Evolutionary conservation across 1,284 basidiomycete genomes (phyloP), one percentile per base, ranked within the genome.

Genomic region (Pseudozyma hubeiensis): DNA sequence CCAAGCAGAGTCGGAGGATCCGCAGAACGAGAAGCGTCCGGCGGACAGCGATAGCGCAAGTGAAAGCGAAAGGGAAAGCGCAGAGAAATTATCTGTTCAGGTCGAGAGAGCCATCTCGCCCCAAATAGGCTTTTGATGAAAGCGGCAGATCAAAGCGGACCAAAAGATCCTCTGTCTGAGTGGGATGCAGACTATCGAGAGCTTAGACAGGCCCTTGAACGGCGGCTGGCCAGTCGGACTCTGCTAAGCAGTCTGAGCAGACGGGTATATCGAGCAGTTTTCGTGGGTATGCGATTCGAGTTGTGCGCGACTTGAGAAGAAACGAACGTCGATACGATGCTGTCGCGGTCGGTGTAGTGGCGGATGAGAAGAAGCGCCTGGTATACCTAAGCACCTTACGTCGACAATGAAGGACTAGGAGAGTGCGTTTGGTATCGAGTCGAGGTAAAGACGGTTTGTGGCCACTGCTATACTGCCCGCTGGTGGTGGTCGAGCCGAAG

Each of bases 21-120:
- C 57, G 63, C 56, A 41, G 33, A 45, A 30, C 30, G 29, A 24
- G 40, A 35, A 34, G 53, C 37, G 41, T 52, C 51, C 56, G 63
- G 29, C 34, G 33, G 7, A 16, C n/a, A n/a, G 35, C 54, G 62
- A 39, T 49, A 37, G 29, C n/a, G 46, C 8, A n/a, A 41, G 40
- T n/a, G 40, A 41, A n/a, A 41, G 40, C 40, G 16, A 41, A 41
- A 41, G 40, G 11, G 16, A n/a, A 41, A n/a, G 16, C 40, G 7
- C 8, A 37, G 16, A 41, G 40, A 24, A 24, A 24, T 24, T 24
- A 24, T 16, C n/a, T 41, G n/a, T 14, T 64, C 51, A 65, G 33
- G 47, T 59, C 31, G 45, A 65, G 51, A 53, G 13, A 52, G 49
- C 48, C 56, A 58, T 58, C 43, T 58, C 48, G 56, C 43, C 55